Evolutionary conservation across 2,329 filamentous ascomycete genomes (phyloP).

Genomic region (Penicillium sp.): DNA sequence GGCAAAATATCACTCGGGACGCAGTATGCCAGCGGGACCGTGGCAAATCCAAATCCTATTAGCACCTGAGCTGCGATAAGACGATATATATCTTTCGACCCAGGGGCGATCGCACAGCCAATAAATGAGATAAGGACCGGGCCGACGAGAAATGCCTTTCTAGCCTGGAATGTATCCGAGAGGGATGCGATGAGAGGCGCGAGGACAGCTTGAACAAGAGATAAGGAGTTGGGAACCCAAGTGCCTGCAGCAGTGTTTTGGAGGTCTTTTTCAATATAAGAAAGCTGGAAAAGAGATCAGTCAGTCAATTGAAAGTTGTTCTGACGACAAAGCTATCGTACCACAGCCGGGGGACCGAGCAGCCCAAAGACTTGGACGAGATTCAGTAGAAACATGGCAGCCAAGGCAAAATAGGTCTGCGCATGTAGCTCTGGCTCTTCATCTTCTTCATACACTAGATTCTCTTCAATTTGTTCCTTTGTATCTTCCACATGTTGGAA

Average conservation of each 20-base stretch:
- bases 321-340: too few species aligned
- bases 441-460: slow-evolving; percentile 8
- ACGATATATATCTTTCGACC: not conserved
- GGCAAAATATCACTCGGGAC: slow-evolving; percentile 20
- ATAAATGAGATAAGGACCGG: slow-evolving; percentile 16
- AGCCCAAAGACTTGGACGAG: slow-evolving; percentile 3
- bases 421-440: slow-evolving; percentile 17
- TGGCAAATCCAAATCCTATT: slow-evolving; percentile 20
- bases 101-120: slow-evolving; percentile 13
- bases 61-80: slow-evolving; percentile 8
- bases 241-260: not conserved
- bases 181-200: slow-evolving; percentile 16
- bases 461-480: not conserved
- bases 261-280: slow-evolving; percentile 1
- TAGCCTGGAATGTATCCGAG: slow-evolving; percentile 20
- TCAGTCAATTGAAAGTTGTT: not conserved
- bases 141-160: slow-evolving; percentile 15
- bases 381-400: slow-evolving; percentile 17
- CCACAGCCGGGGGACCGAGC: not conserved
- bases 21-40: slow-evolving; percentile 21
- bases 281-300: not conserved
- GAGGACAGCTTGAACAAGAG: slow-evolving; percentile 18
- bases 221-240: slow-evolving; percentile 15
- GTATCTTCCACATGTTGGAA: not conserved
- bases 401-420: slow-evolving; percentile 14